Percentiles rank a stretch among this genome's conserved stretches.
Conservation (phyloP, 805 yeast genomes). For the Suhomyces vadensis region DNA sequence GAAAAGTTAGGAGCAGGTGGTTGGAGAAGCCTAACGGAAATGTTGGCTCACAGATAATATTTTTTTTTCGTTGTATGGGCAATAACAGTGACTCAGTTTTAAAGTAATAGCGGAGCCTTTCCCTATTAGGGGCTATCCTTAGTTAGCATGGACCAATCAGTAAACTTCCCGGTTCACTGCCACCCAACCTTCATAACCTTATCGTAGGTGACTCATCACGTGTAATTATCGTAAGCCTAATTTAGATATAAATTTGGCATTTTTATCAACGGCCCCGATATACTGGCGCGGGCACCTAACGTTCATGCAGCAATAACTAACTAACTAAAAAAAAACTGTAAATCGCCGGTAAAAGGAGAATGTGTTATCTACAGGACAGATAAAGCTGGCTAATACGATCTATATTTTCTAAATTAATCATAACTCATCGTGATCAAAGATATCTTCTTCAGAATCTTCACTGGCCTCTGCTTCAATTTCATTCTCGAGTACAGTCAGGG, state of each 20-base stretch:
- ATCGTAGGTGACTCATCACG: neutral
- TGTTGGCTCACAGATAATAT: neutral
- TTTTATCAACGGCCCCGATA: slow-evolving; percentile 1
- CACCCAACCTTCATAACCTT: neutral
- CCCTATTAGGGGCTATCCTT: too few species aligned
- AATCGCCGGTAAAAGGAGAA: neutral
- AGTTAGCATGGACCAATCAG: too few species aligned
- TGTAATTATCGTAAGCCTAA: neutral
- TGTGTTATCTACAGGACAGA: neutral
- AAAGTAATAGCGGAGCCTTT: neutral
- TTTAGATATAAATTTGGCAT: neutral
- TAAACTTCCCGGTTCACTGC: neutral
- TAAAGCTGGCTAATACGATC: neutral
- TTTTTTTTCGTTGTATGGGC: too few species aligned
- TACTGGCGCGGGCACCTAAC: neutral
- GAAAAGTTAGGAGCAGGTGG: neutral
- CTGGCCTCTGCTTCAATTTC: slow-evolving; percentile 6
- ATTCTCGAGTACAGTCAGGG: slow-evolving; percentile 2
- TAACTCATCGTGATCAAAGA: slow-evolving; percentile 14
- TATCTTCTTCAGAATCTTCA: slow-evolving; percentile 13
- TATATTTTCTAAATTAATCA: slow-evolving; percentile 2
- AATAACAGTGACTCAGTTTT: neutral
- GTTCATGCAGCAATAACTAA: too few species aligned
- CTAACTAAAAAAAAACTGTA: too few species aligned
- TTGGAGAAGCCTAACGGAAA: too few species aligned